Percentiles rank a stretch among this genome's conserved stretches.
Evolutionary conservation across 2,329 filamentous ascomycete genomes (phyloP).

Genomic region (Drechslerella stenobrocha): DNA sequence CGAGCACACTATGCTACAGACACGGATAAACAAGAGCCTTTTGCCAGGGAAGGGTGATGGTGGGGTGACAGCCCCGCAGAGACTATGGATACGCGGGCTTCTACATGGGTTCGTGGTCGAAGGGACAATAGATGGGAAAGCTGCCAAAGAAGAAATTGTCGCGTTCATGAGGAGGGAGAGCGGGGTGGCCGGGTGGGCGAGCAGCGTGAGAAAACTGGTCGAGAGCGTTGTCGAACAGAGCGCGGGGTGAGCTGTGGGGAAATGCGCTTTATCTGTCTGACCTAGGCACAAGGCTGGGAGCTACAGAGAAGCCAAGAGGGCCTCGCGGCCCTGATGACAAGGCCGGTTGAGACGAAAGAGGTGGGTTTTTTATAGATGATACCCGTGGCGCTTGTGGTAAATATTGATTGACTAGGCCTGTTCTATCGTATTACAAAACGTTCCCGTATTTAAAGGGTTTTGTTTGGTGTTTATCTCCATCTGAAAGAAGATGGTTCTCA

Average conservation of each 20-base stretch:
- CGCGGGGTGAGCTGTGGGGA: not conserved
- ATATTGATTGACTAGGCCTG: not conserved
- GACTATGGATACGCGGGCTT: constrained; percentile 47
- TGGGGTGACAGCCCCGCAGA: constrained; percentile 40
- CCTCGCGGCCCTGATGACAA: not conserved
- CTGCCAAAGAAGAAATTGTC: constrained; percentile 50
- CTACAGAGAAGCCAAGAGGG: no score
- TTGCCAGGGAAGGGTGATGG: constrained; percentile 19
- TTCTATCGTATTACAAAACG: not conserved
- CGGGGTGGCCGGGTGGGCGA: constrained; percentile 52
- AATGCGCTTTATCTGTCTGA: not conserved
- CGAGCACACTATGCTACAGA: constrained; percentile 46
- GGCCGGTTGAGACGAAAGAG: not conserved
- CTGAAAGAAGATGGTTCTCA: no score
- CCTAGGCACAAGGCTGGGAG: no score
- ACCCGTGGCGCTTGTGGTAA: not conserved
- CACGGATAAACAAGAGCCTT: constrained; percentile 48
- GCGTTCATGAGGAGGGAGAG: constrained; percentile 52
- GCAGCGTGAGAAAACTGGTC: constrained; percentile 50
- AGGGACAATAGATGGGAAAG: constrained; percentile 35
- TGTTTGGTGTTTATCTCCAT: no score
- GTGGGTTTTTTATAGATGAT: not conserved
- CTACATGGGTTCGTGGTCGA: constrained; percentile 48
- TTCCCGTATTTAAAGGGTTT: no score
- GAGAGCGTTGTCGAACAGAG: constrained; percentile 42